phyloP scores from a whole-genome alignment of 2,329 filamentous ascomycete species.

The Neonectria punicea region DNA sequence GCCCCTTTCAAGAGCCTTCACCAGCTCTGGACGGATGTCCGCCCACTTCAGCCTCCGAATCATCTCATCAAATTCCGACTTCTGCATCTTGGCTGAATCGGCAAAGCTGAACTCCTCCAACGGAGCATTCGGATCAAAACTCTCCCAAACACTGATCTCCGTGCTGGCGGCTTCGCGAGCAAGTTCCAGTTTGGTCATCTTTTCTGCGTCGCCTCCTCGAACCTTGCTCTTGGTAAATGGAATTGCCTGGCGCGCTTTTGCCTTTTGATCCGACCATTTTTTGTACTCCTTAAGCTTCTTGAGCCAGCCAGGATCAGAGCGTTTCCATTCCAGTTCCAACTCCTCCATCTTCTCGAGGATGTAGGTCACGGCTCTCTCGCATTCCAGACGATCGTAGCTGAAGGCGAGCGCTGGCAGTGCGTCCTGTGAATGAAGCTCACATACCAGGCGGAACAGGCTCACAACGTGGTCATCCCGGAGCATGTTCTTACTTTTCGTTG shows the following conservation, averaged over 20 bases:
- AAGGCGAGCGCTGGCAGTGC: conserved; percentile 81
- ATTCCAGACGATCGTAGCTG: conserved; percentile 76
- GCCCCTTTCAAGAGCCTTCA: conserved; percentile 72
- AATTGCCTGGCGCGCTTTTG: conserved; percentile 43
- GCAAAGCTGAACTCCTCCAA: conserved; percentile 74
- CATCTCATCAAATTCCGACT: conserved; percentile 67
- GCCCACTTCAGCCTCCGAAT: conserved; percentile 56
- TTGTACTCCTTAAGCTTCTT: conserved; percentile 64
- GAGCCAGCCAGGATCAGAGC: conserved; percentile 68
- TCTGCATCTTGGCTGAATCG: conserved; percentile 66
- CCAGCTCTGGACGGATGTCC: conserved; percentile 59
- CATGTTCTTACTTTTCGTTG: neutral
- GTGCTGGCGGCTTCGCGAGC: conserved; percentile 65
- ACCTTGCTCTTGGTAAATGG: conserved; percentile 47
- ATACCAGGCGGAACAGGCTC: conserved; percentile 62
- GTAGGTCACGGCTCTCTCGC: conserved; percentile 66
- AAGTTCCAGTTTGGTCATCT: conserved; percentile 64
- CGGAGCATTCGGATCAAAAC: conserved; percentile 74
- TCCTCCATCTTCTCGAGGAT: conserved; percentile 62
- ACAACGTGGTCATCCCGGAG: neutral
- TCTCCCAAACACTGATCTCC: conserved; percentile 68
- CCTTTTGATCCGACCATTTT: conserved; percentile 66
- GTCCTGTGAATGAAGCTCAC: conserved; percentile 68
- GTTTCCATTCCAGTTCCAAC: conserved; percentile 60
- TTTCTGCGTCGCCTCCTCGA: conserved; percentile 51